Conservation (phyloP, 257 asterid species). For the Capsicum baccatum region DNA sequence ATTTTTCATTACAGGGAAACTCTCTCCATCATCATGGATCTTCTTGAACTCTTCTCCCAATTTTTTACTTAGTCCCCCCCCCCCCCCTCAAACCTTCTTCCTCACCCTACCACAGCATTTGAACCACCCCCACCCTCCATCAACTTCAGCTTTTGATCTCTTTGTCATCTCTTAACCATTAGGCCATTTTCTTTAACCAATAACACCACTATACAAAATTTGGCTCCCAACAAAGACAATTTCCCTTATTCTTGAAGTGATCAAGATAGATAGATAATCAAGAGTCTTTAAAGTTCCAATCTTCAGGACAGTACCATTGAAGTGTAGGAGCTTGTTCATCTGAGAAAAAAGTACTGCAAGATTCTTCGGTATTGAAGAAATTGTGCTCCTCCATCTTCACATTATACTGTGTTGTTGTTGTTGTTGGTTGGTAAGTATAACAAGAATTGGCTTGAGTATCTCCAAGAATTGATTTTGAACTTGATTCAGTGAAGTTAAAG, state of each 20-base stretch:
- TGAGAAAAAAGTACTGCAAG: conserved; percentile 70
- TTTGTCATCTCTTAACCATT: background rate
- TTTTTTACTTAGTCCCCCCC: background rate
- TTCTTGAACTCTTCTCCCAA: background rate
- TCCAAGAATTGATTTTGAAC: conserved; percentile 43
- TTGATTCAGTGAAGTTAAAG: conserved; percentile 38
- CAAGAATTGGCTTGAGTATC: conserved; percentile 40
- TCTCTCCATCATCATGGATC: background rate
- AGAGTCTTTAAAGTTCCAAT: conserved; percentile 60
- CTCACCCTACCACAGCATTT: conserved; percentile 14
- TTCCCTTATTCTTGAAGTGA: background rate
- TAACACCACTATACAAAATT: conserved; percentile 55
- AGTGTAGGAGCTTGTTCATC: conserved; percentile 91
- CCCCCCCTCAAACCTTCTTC: background rate
- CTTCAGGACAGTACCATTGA: conserved; percentile 74
- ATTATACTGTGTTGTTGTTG: background rate
- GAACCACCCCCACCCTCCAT: conserved; percentile 17
- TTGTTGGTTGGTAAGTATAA: background rate
- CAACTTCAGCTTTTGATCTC: background rate
- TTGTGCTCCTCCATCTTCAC: conserved; percentile 49
- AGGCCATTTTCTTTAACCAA: conserved; percentile 25
- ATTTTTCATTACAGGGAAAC: conserved; percentile 23
- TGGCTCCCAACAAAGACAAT: conserved; percentile 1
- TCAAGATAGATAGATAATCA: background rate
- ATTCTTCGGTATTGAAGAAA: conserved; percentile 71